Percentiles rank a stretch among this genome's conserved stretches.
Conservation (phyloP, 2,329 filamentous ascomycete genomes). For the Aureobasidium subglaciale region DNA sequence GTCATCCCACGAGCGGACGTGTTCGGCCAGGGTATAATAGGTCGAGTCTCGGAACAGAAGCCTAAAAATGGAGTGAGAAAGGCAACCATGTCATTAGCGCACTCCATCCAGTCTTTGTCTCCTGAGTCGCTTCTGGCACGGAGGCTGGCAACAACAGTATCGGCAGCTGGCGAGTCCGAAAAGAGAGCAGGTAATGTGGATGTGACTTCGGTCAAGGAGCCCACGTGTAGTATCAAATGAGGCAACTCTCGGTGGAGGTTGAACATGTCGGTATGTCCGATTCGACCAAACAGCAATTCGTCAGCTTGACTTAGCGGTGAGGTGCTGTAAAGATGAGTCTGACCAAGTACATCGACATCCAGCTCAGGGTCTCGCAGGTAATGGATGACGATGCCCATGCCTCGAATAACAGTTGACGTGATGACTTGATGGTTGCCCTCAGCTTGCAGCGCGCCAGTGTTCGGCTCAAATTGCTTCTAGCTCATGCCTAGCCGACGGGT, state of each 20-base stretch:
- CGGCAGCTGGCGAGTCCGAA: not conserved
- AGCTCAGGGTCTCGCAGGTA: slow-evolving; percentile 7
- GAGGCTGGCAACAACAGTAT: not conserved
- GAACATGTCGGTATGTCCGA: slow-evolving; percentile 2
- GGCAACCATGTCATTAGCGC: slow-evolving; percentile 1
- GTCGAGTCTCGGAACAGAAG: not conserved
- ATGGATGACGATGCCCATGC: slow-evolving; percentile 9
- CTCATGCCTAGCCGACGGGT: slow-evolving; percentile 4
- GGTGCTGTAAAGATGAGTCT: not conserved
- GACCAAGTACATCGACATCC: not conserved
- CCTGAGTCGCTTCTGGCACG: not conserved
- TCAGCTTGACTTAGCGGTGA: slow-evolving; percentile 1
- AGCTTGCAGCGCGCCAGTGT: not conserved
- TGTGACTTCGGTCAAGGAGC: not conserved
- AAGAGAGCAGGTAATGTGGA: slow-evolving; percentile 10
- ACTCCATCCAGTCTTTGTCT: slow-evolving; percentile 12
- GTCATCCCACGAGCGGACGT: slow-evolving; percentile 8
- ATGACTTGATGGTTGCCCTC: slow-evolving; percentile 14
- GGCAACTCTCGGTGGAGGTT: not conserved
- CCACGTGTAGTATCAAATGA: slow-evolving; percentile 1
- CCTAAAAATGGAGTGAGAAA: slow-evolving; percentile 6
- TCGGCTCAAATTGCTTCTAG: slow-evolving; percentile 14
- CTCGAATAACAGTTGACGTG: slow-evolving; percentile 8
- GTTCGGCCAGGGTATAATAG: slow-evolving; percentile 12
- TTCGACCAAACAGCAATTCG: slow-evolving; percentile 3